These are phyloP conservation scores for Lentinula aciculospora DNA, from an alignment of 768 basidiomycete species.

Conservation along the genomic window DNA sequence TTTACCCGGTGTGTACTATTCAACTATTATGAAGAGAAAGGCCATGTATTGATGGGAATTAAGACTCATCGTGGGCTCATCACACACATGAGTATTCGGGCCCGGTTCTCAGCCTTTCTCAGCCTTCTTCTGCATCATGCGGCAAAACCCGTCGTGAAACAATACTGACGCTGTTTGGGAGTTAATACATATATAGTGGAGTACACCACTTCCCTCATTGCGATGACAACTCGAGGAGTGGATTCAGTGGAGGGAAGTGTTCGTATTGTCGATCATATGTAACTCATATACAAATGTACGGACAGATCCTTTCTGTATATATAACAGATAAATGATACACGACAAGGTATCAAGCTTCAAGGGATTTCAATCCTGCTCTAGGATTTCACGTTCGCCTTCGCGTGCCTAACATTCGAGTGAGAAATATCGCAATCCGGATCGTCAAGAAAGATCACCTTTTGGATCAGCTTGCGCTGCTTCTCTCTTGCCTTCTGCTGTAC, in stretches of 20 bases:
- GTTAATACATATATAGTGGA: too few species aligned
- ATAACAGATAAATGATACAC: background rate
- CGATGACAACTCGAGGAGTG: too few species aligned
- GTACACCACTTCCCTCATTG: too few species aligned
- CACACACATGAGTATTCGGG: background rate
- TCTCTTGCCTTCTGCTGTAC: slow-evolving; percentile 78
- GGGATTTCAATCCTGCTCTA: slow-evolving; percentile 34
- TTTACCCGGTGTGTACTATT: background rate
- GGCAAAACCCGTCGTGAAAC: too few species aligned
- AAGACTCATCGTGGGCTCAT: background rate
- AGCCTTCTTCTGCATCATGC: too few species aligned
- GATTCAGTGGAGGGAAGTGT: too few species aligned
- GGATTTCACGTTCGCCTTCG: slow-evolving; percentile 63
- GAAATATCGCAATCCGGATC: background rate
- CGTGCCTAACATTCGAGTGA: slow-evolving; percentile 43
- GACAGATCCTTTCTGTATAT: too few species aligned
- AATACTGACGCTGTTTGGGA: too few species aligned
- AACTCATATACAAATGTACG: too few species aligned
- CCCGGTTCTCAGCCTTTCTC: too few species aligned
- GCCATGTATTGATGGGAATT: background rate
- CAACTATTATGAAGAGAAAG: background rate
- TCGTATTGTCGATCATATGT: too few species aligned
- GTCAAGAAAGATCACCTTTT: slow-evolving; percentile 49
- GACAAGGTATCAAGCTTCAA: background rate
- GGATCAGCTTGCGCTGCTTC: slow-evolving; percentile 60